Conservation (phyloP, 2,329 filamentous ascomycete species). For the Fusarium nisikadoi region DNA sequence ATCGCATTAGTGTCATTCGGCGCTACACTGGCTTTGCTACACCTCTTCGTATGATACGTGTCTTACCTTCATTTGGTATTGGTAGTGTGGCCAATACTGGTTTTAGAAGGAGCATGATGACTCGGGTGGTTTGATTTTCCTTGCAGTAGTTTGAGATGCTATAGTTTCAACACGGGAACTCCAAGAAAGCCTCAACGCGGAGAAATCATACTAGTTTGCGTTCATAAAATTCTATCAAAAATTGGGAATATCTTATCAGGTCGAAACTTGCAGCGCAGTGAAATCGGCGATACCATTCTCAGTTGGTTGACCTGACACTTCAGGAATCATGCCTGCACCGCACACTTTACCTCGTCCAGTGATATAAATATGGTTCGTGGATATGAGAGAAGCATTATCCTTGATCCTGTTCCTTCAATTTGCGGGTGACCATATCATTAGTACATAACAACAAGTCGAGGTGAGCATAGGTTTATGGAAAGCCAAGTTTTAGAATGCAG, state of each 20-base stretch:
- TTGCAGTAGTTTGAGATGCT: neutral
- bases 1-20: constrained; percentile 29
- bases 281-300: neutral
- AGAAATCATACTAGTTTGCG: neutral
- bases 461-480: accelerated
- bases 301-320: neutral
- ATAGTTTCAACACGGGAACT: constrained; percentile 31
- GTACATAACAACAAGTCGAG: accelerated
- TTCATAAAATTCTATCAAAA: neutral
- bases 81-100: constrained; percentile 41
- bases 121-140: constrained; percentile 9
- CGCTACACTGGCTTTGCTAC: constrained; percentile 33
- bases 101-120: constrained; percentile 37
- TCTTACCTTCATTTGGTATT: constrained; percentile 38
- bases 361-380: too few relatives aligned
- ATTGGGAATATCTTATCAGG: neutral
- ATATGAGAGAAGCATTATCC: neutral
- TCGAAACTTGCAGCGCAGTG: accelerated
- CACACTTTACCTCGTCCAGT: accelerated
- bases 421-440: accelerated
- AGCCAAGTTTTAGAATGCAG: neutral
- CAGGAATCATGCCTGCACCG: neutral
- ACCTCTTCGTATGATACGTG: constrained; percentile 38
- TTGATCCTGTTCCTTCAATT: neutral
- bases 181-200: constrained; percentile 33